These are phyloP conservation scores for Botryococcus braunii DNA, from an alignment of 163 green algal species.

Conservation along the genomic window DNA sequence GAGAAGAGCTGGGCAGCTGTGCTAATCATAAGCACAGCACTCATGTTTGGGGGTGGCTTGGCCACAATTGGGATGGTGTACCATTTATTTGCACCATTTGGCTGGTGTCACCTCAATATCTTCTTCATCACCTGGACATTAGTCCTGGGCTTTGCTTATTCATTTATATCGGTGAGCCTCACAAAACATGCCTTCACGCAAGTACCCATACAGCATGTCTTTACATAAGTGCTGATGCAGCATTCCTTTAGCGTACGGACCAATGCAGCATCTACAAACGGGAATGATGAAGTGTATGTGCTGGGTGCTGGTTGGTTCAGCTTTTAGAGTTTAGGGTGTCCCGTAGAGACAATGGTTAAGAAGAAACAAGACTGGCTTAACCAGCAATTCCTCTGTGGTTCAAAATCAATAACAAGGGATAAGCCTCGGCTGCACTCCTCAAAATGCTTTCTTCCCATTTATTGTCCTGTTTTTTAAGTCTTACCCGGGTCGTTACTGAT, in stretches of 20 bases:
- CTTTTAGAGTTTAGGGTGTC: neutral
- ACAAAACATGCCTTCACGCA: neutral
- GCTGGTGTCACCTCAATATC: slow-evolving; percentile 63
- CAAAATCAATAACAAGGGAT: too few species aligned
- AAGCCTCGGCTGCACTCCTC: too few species aligned
- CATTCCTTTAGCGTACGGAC: neutral
- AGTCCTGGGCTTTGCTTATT: slow-evolving; percentile 48
- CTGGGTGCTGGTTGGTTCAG: neutral
- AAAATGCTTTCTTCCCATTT: too few species aligned
- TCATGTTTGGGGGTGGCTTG: slow-evolving; percentile 17
- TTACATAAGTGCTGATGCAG: neutral
- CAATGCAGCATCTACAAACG: neutral
- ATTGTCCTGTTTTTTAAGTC: too few species aligned
- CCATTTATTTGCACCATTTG: slow-evolving; percentile 53
- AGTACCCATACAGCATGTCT: neutral
- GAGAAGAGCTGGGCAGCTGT: slow-evolving; percentile 22
- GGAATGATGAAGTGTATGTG: neutral
- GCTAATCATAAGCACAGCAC: slow-evolving; percentile 15
- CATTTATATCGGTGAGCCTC: slow-evolving; percentile 28
- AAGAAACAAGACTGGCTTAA: too few species aligned
- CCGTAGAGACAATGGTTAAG: neutral
- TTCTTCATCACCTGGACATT: slow-evolving; percentile 75
- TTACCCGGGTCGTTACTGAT: too few species aligned
- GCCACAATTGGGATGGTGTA: slow-evolving; percentile 52
- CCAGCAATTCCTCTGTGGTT: too few species aligned